These are phyloP conservation scores for Houttuynia cordata DNA, from an alignment of 164 flowering plant species.

Conservation along the genomic window DNA sequence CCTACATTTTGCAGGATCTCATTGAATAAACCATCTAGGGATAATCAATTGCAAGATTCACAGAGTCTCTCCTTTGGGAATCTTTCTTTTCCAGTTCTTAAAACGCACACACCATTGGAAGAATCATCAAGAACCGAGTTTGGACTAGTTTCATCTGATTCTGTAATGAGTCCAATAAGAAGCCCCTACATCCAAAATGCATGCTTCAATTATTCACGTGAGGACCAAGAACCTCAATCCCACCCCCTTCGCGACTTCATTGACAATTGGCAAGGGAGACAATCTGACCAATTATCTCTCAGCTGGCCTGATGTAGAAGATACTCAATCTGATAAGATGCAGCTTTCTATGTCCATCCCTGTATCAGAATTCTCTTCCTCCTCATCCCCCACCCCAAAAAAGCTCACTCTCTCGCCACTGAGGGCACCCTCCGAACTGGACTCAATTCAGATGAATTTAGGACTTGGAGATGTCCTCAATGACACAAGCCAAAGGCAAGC, in stretches of 20 bases:
- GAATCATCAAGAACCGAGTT: slow-evolving; percentile 31
- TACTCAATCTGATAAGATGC: slow-evolving; percentile 51
- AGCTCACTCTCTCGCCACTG: slow-evolving; percentile 39
- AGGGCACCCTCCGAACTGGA: slow-evolving; percentile 42
- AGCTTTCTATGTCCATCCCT: slow-evolving; percentile 70
- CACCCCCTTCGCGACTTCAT: slow-evolving; percentile 54
- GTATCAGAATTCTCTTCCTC: slow-evolving; percentile 42
- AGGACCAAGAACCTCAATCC: slow-evolving; percentile 25
- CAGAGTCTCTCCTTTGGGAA: slow-evolving; percentile 35
- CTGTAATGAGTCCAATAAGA: slow-evolving; percentile 33
- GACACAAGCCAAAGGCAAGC: slow-evolving; percentile 31
- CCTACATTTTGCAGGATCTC: slow-evolving; percentile 25
- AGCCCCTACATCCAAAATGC: slow-evolving; percentile 19
- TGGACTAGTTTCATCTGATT: slow-evolving; percentile 46
- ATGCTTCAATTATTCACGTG: slow-evolving; percentile 18
- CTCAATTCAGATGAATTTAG: slow-evolving; percentile 51
- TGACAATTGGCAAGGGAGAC: slow-evolving; percentile 60
- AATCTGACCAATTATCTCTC: slow-evolving; percentile 23
- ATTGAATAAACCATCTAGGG: slow-evolving; percentile 19
- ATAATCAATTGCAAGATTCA: slow-evolving; percentile 25
- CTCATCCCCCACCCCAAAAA: slow-evolving; percentile 42
- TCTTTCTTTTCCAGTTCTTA: slow-evolving; percentile 22
- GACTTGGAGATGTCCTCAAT: slow-evolving; percentile 24
- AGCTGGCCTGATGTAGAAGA: slow-evolving; percentile 48
- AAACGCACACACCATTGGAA: slow-evolving; percentile 33